Conservation (phyloP, 208 protist genomes). For the Balamuthia mandrillaris region DNA sequence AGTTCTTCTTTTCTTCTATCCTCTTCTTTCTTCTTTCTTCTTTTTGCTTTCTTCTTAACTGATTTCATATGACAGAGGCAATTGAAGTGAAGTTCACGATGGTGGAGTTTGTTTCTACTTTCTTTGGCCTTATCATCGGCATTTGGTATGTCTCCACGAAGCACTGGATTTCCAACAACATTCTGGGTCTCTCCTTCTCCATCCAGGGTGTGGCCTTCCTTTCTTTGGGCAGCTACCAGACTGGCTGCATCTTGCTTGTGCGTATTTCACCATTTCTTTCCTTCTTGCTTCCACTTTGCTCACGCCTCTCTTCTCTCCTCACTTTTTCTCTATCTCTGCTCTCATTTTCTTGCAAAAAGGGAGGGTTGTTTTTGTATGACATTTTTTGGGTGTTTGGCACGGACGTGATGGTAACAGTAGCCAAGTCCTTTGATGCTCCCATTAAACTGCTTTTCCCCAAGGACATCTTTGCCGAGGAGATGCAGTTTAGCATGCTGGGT, state of each 20-base stretch:
- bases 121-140: background rate
- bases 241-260: conserved; percentile 63
- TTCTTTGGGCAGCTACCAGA: conserved; percentile 47
- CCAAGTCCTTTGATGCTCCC: conserved; percentile 88
- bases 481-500: conserved; percentile 85
- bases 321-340: background rate
- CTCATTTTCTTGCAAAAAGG: background rate
- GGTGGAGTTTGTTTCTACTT: background rate
- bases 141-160: conserved; percentile 71
- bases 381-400: conserved; percentile 97
- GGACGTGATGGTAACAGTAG: conserved; percentile 92
- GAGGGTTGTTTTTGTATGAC: conserved; percentile 93
- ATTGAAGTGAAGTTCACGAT: too few species aligned
- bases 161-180: conserved; percentile 90
- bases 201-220: conserved; percentile 73
- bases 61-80: too few species aligned
- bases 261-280: background rate
- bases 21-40: too few species aligned
- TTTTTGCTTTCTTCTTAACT: too few species aligned
- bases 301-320: background rate
- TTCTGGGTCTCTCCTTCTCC: conserved; percentile 86
- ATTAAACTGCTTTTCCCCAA: conserved; percentile 92
- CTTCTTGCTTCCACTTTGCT: background rate
- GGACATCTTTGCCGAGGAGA: conserved; percentile 73
- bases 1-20: too few species aligned